Evolutionary conservation across 2,329 filamentous ascomycete genomes (phyloP), one percentile per base, ranked within the genome.

Genomic region (Cladosporium sp.): DNA sequence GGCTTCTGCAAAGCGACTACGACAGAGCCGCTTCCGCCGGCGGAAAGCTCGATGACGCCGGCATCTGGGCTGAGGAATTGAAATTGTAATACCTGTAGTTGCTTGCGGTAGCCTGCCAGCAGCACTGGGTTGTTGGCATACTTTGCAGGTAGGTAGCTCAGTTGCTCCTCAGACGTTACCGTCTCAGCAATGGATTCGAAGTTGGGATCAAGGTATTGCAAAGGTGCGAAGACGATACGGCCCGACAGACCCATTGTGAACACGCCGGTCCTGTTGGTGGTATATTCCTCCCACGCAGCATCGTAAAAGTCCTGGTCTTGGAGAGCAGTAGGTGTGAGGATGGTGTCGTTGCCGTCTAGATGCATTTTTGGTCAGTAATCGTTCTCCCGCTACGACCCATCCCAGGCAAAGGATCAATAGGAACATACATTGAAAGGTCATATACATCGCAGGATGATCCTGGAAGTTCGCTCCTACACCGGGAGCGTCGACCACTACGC

Each of bases 401-500:
- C 9, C 9, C 2, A 4, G 28, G 8, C 12, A 32, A 10, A 10
- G 28, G 3, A 10, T 4, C 9, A 9, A 32, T 32, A 10, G 3
- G 17, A 12, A 45, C 51, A 35, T 22, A 54, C 51, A 54, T 8
- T 35, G 22, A 28, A 44, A 54, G 28, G 28, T 54, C 37, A 44
- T 10, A 17, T 54, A 54, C 37, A 54, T 32, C 12, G 39, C 51
- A 8, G 51, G 51, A n/a, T 71, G 70, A 40, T 72, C 70, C 22
- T 72, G 70, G 60, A 83, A 82, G 50, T 80, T 75, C 20, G 77
- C 68, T 2, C 83, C 81, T 0, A 84, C 82, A 2, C 79, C 80
- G 0, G 78, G 77, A 1, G 83, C 66, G 49, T 81, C 73, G 1
- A 75, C 71, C 1, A 78, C 64, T 3, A 79, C 65, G 0, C 77